A percentile compares a stretch with the other conserved stretches of the same genome.
Conservation (phyloP, 768 basidiomycete genomes). For the Agaricus sinodeliciosus region DNA sequence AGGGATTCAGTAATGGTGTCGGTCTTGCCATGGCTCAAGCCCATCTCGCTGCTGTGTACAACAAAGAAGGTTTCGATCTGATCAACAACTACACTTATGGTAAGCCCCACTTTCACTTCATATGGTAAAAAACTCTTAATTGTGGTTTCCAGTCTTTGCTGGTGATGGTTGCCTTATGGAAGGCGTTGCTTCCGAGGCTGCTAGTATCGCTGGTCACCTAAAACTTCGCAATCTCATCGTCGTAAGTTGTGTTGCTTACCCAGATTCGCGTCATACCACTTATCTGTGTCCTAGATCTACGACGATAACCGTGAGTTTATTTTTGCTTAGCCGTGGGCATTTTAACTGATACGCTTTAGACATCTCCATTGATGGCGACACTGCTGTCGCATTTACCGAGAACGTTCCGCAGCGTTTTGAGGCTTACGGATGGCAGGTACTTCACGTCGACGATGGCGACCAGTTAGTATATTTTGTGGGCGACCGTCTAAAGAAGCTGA, state of each 20-base stretch:
- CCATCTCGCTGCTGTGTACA: slow-evolving; percentile 85
- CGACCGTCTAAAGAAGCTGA: background rate
- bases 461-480: slow-evolving; percentile 33
- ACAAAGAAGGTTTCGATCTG: slow-evolving; percentile 76
- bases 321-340: background rate
- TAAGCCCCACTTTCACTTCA: slow-evolving; percentile 21
- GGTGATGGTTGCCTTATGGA: slow-evolving; percentile 98
- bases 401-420: slow-evolving; percentile 84
- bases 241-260: slow-evolving; percentile 36
- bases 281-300: slow-evolving; percentile 52
- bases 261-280: slow-evolving; percentile 9
- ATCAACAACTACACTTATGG: slow-evolving; percentile 89
- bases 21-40: slow-evolving; percentile 92
- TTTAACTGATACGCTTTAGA: slow-evolving; percentile 35
- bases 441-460: slow-evolving; percentile 78
- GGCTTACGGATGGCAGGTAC: slow-evolving; percentile 92
- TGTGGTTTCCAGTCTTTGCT: slow-evolving; percentile 55
- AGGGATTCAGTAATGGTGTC: slow-evolving; percentile 90
- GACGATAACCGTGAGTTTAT: slow-evolving; percentile 82
- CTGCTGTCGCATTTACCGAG: slow-evolving; percentile 89
- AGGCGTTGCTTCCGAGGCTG: slow-evolving; percentile 90
- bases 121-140: slow-evolving; percentile 5
- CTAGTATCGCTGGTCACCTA: slow-evolving; percentile 89
- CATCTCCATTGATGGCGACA: slow-evolving; percentile 96
- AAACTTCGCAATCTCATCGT: slow-evolving; percentile 91